Evolutionary conservation across 73 alveolate species (phyloP).

Genomic region (Paramecium octaurelia): DNA sequence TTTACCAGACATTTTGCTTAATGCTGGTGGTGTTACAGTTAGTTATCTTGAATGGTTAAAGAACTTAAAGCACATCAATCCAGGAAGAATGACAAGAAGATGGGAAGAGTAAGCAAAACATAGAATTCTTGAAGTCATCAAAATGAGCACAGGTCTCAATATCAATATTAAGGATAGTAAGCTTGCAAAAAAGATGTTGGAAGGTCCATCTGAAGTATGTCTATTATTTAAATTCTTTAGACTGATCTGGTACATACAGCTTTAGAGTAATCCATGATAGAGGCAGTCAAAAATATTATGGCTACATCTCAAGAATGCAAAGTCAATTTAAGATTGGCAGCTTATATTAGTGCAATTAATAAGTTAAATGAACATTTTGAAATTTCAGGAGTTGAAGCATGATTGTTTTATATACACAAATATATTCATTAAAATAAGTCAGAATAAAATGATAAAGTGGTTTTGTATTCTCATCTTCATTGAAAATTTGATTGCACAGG

Average conservation of each 20-base stretch:
- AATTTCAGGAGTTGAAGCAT: conserved; percentile 49
- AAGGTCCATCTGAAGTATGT: conserved; percentile 77
- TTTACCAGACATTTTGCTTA: conserved; percentile 82
- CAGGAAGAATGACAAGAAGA: conserved; percentile 83
- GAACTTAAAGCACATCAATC: conserved; percentile 77
- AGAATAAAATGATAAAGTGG: neutral
- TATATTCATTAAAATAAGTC: neutral
- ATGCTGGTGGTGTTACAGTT: conserved; percentile 91
- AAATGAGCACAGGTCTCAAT: conserved; percentile 50
- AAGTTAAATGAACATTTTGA: conserved; percentile 67
- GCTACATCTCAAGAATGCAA: conserved; percentile 47
- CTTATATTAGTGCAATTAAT: conserved; percentile 74
- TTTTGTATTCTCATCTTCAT: neutral
- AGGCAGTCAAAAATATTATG: conserved; percentile 52
- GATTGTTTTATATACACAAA: neutral
- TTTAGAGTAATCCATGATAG: conserved; percentile 61
- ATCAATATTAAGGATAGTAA: conserved; percentile 52
- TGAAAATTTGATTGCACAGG: neutral
- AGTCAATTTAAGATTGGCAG: conserved; percentile 75
- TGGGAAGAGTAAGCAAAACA: conserved; percentile 75
- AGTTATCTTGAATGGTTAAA: conserved; percentile 89
- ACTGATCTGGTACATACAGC: conserved; percentile 65
- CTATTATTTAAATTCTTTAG: conserved; percentile 56
- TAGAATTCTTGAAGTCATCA: conserved; percentile 42
- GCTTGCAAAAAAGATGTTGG: conserved; percentile 47